Evolutionary conservation across 2,329 filamentous ascomycete species (phyloP), one percentile per base, ranked within the genome.

Genomic region (Microcera coccophila): DNA sequence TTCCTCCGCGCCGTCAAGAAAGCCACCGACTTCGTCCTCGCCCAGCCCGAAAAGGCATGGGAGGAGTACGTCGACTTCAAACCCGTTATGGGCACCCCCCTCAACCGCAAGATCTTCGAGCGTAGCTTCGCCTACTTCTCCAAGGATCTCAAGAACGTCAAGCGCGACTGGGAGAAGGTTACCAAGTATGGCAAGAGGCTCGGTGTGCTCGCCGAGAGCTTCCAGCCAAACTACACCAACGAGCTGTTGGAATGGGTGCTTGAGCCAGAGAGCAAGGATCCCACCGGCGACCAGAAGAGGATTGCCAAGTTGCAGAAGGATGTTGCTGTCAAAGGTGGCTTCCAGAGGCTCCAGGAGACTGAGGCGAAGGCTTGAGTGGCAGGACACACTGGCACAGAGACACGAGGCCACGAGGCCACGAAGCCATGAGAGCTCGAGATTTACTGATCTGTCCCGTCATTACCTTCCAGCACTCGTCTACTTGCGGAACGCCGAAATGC

Each of bases 101-200:
- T 88, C 43, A 87, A 89, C 71, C 76, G 79, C 55, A 87, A 88
- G 74, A 88, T 90, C 65, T 89, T 86, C 57, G 84, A 89, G 74
- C 81, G 85, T 47, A 85, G 81, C 55, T 90, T 79, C 57, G 84
- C 85, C 16, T 89, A 88, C 72, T 86, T 89, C 64, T 85, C 80
- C 45, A 75, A 75, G 50, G 84, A 89, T 53, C 60, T 89, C 51
- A 84, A 86, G 76, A 90, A 90, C 53, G 85, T 90, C 5, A 54
- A 65, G 40, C 78, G 86, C 36, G 85, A 90, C 68, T 90, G 85
- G 85, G 66, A 74, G 44, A 89, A 90, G 73, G 86, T 89, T 10
- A 89, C 85, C 35, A 74, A 72, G 50, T 90, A 90, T 60, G 85
- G 85, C 22, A 87, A 88, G 73, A 73, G 85, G 3, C 72, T 90